A percentile compares a stretch with the other conserved stretches of the same genome.
These are phyloP conservation scores for Aspergillus incahuasiensis DNA, from an alignment of 495 filamentous ascomycete genomes.

Conservation along the genomic window DNA sequence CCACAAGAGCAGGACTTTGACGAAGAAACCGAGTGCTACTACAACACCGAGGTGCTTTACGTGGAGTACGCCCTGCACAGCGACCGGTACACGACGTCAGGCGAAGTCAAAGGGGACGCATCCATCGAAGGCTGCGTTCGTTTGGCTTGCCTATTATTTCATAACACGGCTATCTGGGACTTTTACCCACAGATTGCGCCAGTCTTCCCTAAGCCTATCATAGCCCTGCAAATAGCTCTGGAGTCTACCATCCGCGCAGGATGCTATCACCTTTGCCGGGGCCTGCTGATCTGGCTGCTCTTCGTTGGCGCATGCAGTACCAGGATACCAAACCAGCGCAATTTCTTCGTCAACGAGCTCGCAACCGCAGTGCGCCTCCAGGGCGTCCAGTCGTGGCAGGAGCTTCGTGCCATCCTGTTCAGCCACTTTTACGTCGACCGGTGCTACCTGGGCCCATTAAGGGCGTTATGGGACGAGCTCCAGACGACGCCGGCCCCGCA, in stretches of 20 bases:
- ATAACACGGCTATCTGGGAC: constrained; percentile 44
- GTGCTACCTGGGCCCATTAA: constrained; percentile 29
- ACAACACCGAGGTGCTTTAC: constrained; percentile 43
- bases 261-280: constrained; percentile 32
- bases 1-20: constrained; percentile 31
- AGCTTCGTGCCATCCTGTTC: constrained; percentile 30
- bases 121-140: constrained; percentile 43
- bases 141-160: constrained; percentile 41
- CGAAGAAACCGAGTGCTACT: constrained; percentile 42
- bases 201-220: constrained; percentile 37
- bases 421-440: constrained; percentile 43
- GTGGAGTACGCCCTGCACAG: constrained; percentile 40
- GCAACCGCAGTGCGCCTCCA: constrained; percentile 26
- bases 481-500: constrained; percentile 15
- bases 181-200: constrained; percentile 42
- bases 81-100: constrained; percentile 56
- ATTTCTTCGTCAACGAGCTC: constrained; percentile 37
- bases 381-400: constrained; percentile 36
- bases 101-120: constrained; percentile 52
- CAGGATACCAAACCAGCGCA: constrained; percentile 24
- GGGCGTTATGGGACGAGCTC: constrained; percentile 39
- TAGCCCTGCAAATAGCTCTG: constrained; percentile 34
- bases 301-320: constrained; percentile 39
- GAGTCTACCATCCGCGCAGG: constrained; percentile 34
- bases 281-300: constrained; percentile 40